These are phyloP conservation scores for Salix udensis DNA, from an alignment of 345 rosid genomes.

Conservation along the genomic window DNA sequence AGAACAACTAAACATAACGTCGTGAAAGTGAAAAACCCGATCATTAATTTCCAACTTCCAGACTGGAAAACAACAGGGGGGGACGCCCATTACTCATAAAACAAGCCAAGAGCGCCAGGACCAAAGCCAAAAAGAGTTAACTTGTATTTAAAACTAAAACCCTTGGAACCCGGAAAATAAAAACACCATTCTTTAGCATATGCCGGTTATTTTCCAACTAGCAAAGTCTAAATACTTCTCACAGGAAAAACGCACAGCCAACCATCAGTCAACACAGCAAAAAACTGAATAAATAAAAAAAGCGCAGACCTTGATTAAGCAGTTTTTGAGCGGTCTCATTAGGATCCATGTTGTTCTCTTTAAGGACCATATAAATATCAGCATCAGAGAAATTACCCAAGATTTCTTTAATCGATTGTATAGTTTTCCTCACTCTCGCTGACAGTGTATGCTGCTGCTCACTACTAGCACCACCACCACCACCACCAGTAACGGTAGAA, in stretches of 20 bases:
- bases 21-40: background rate
- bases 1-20: background rate
- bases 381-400: conserved; percentile 72
- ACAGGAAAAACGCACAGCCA: background rate
- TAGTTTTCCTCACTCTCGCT: conserved; percentile 49
- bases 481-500: background rate
- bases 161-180: background rate
- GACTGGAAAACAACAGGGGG: background rate
- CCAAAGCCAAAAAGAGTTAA: background rate
- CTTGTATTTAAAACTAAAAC: background rate
- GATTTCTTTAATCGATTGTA: conserved; percentile 70
- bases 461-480: background rate
- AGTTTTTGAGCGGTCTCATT: conserved; percentile 69
- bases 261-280: background rate
- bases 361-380: conserved; percentile 61
- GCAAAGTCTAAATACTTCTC: background rate
- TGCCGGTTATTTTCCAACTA: background rate
- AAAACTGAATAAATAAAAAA: background rate
- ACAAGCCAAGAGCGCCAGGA: background rate
- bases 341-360: conserved; percentile 79
- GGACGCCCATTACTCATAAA: background rate
- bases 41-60: background rate
- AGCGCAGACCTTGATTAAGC: conserved; percentile 62
- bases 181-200: background rate
- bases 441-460: conserved; percentile 32